A percentile compares a stretch with the other conserved stretches of the same genome.
These are phyloP conservation scores for Psidium guajava DNA, from an alignment of 345 rosid species.

Conservation along the genomic window DNA sequence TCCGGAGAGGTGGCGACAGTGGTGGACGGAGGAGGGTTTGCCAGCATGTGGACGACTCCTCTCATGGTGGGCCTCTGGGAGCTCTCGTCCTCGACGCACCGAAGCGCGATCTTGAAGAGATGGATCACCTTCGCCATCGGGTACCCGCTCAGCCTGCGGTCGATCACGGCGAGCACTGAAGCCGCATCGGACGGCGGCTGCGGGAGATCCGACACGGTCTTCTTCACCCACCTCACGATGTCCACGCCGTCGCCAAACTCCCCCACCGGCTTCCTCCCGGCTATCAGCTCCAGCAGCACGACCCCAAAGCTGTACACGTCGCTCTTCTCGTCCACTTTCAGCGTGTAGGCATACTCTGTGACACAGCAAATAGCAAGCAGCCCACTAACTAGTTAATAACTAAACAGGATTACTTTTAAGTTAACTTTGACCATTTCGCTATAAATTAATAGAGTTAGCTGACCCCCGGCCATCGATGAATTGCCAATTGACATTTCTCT, in stretches of 20 bases:
- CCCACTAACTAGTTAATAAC: neutral
- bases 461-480: neutral
- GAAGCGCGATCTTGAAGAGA: conserved; percentile 65
- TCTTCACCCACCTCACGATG: conserved; percentile 86
- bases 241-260: conserved; percentile 96
- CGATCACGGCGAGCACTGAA: conserved; percentile 50
- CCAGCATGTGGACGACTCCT: conserved; percentile 76
- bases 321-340: conserved; percentile 85
- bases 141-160: conserved; percentile 53
- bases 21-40: conserved; percentile 30
- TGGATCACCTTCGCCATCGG: conserved; percentile 45
- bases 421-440: too few relatives aligned
- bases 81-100: conserved; percentile 74
- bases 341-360: conserved; percentile 79
- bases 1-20: neutral
- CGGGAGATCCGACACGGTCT: conserved; percentile 48
- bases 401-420: neutral
- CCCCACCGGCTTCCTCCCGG: conserved; percentile 83
- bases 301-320: conserved; percentile 95
- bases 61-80: conserved; percentile 75
- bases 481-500: neutral
- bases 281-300: conserved; percentile 65
- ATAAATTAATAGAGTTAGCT: neutral
- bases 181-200: conserved; percentile 68
- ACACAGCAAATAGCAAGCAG: neutral